Evolutionary conservation across 2,329 filamentous ascomycete species (phyloP).

Genomic region (Mariannaea sp.): DNA sequence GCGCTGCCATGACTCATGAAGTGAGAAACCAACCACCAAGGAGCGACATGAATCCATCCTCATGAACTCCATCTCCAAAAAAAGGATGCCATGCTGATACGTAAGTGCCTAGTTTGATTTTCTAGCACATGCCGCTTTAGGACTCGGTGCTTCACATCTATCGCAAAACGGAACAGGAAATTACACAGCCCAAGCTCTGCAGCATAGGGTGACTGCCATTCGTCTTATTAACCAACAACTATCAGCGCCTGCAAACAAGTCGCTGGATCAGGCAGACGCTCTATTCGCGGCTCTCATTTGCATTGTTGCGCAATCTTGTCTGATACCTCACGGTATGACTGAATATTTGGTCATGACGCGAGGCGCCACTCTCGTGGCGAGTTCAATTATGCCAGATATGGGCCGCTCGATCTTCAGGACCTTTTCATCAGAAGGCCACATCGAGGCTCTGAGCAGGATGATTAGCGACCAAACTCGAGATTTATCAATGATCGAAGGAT

Average conservation of each 20-base stretch:
- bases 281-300: conserved; percentile 44
- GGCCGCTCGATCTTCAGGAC: conserved; percentile 29
- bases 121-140: conserved; percentile 46
- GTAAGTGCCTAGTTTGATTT: conserved; percentile 40
- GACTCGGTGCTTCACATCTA: conserved; percentile 46
- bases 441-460: conserved; percentile 27
- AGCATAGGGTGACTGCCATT: conserved; percentile 45
- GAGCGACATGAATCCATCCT: too few relatives aligned
- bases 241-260: conserved; percentile 28
- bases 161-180: conserved; percentile 36
- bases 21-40: conserved; percentile 36
- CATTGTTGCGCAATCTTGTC: conserved; percentile 43
- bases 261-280: conserved; percentile 42
- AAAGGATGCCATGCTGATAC: not conserved
- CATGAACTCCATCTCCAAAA: not conserved
- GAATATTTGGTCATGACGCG: conserved; percentile 46
- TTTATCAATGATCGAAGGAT: conserved; percentile 24
- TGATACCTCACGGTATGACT: conserved; percentile 45
- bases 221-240: conserved; percentile 43
- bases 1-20: conserved; percentile 42
- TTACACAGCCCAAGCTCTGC: conserved; percentile 39
- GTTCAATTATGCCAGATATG: conserved; percentile 28
- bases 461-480: conserved; percentile 32
- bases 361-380: conserved; percentile 36
- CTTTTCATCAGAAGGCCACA: conserved; percentile 36